Percentiles rank a stretch among this genome's conserved stretches.
Conservation (phyloP, 2,329 filamentous ascomycete genomes). For the Ramularia endophylla region DNA sequence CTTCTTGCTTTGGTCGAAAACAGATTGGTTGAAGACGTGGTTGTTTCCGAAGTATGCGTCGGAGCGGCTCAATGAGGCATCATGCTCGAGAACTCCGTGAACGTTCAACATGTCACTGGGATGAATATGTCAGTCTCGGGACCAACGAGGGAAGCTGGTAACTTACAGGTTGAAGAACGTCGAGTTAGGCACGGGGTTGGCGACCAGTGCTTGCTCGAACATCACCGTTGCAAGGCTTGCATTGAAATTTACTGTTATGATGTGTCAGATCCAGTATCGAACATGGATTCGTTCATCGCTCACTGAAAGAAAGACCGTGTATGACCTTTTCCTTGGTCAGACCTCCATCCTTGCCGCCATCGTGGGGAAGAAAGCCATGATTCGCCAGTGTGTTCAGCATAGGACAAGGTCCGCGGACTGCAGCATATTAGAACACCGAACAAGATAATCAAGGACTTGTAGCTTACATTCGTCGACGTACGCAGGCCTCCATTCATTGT, state of each 20-base stretch:
- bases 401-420: constrained; percentile 4
- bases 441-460: too few species aligned
- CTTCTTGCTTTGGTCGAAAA: constrained; percentile 42
- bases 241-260: constrained; percentile 18
- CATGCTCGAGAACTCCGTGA: constrained; percentile 19
- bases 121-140: too few species aligned
- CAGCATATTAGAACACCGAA: too few species aligned
- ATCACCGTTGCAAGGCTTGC: constrained; percentile 10
- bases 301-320: constrained; percentile 8
- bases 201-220: constrained; percentile 16
- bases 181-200: constrained; percentile 19
- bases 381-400: constrained; percentile 18
- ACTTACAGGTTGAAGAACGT: constrained; percentile 17
- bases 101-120: constrained; percentile 10
- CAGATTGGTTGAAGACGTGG: constrained; percentile 47
- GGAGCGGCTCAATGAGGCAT: constrained; percentile 33
- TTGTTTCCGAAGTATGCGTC: constrained; percentile 49
- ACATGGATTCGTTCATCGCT: too few species aligned
- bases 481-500: too few species aligned
- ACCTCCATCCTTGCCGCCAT: constrained; percentile 11
- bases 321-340: constrained; percentile 14
- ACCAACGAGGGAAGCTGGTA: too few species aligned
- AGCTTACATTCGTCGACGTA: too few species aligned
- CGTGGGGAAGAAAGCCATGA: constrained; percentile 18
- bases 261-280: too few species aligned